Evolutionary conservation across 345 rosid genomes (phyloP).

Genomic region (Reutealis trisperma): DNA sequence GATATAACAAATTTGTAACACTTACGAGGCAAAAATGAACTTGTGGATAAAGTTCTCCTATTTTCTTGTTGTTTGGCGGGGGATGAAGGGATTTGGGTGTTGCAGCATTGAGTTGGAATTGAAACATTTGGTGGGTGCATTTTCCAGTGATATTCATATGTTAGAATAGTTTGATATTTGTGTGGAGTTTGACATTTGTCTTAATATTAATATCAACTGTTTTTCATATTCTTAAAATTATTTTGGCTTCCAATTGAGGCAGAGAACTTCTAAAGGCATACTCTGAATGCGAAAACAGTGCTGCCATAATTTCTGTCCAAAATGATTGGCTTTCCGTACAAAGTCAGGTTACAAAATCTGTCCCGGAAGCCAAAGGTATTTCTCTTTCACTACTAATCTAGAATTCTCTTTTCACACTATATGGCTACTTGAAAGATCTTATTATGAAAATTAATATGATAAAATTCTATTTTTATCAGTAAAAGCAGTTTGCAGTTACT

Average conservation of each 20-base stretch:
- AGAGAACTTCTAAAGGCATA: slow-evolving; percentile 89
- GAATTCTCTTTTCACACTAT: not conserved
- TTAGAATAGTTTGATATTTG: not conserved
- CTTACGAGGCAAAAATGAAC: no score
- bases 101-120: no score
- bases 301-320: slow-evolving; percentile 77
- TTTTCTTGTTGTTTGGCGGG: no score
- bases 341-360: slow-evolving; percentile 54
- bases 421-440: not conserved
- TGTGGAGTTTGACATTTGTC: not conserved
- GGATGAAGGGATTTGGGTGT: no score
- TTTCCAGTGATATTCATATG: not conserved
- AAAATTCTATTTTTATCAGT: not conserved
- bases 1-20: not conserved
- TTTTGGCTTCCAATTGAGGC: slow-evolving; percentile 25
- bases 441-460: not conserved
- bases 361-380: slow-evolving; percentile 45
- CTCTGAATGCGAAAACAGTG: slow-evolving; percentile 72
- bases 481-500: not conserved
- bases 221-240: not conserved
- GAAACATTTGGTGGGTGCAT: no score
- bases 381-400: not conserved
- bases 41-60: no score
- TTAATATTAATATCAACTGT: not conserved
- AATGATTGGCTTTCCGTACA: slow-evolving; percentile 88